Conservation (phyloP, 768 basidiomycete species). For the Sistotremastrum suecicum region DNA sequence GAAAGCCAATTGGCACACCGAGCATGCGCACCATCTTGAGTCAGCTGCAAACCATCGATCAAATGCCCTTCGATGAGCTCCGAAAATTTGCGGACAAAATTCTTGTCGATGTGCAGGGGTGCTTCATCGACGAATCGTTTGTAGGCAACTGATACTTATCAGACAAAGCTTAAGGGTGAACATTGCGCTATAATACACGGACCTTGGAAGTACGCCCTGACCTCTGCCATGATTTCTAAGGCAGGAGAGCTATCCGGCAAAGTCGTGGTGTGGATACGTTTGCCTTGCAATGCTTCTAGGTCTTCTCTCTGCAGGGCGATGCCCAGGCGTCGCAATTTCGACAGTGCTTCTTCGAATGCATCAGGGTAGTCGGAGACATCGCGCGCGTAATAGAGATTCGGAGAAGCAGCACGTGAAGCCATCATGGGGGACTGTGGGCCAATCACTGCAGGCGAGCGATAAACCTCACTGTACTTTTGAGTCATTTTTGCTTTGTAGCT, state of each 20-base stretch:
- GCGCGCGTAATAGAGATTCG: no score
- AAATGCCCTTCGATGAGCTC: conserved; percentile 31
- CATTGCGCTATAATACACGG: conserved; percentile 1
- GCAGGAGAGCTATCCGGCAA: conserved; percentile 19
- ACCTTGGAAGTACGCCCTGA: conserved; percentile 69
- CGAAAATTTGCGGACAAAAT: conserved; percentile 39
- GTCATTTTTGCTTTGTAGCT: conserved; percentile 20
- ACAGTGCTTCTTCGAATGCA: no score
- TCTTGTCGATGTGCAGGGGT: conserved; percentile 40
- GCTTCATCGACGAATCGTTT: conserved; percentile 46
- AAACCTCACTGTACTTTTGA: no score
- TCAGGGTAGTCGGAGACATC: no score
- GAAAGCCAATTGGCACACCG: conserved; percentile 39
- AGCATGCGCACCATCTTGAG: conserved; percentile 27
- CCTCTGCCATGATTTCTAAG: conserved; percentile 53
- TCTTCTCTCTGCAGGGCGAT: no score
- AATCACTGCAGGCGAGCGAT: no score
- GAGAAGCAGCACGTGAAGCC: no score
- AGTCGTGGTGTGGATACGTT: neutral
- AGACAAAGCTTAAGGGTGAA: neutral
- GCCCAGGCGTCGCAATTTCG: no score
- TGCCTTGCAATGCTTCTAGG: no score
- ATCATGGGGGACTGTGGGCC: no score
- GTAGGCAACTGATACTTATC: conserved; percentile 33
- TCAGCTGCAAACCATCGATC: conserved; percentile 35